Conservation (phyloP, 176 grass and related monocot genomes). For the Leersia perrieri region DNA sequence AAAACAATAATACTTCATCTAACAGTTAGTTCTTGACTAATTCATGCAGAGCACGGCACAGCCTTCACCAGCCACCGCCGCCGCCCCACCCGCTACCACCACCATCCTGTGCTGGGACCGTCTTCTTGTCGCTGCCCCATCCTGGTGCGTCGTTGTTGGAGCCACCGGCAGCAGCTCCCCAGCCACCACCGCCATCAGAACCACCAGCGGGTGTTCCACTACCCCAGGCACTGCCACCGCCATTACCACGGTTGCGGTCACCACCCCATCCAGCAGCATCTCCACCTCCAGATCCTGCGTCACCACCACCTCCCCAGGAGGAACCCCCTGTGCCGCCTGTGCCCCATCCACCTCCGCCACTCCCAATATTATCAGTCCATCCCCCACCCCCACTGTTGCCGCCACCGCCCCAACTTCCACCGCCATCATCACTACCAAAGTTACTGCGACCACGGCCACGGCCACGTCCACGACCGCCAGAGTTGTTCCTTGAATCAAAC, state of each 20-base stretch:
- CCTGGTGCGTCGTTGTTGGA: slow-evolving; percentile 24
- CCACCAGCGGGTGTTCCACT: neutral
- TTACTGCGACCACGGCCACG: slow-evolving; percentile 59
- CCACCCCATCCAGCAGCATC: slow-evolving; percentile 32
- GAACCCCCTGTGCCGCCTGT: too few species aligned
- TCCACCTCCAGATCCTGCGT: slow-evolving; percentile 30
- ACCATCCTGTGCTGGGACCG: slow-evolving; percentile 44
- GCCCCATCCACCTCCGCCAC: slow-evolving; percentile 33
- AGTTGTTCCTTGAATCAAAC: slow-evolving; percentile 75
- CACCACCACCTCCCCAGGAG: neutral
- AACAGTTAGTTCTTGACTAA: too few species aligned
- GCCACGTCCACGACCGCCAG: slow-evolving; percentile 49
- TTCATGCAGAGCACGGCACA: neutral
- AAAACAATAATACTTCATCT: too few species aligned
- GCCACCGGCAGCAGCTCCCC: slow-evolving; percentile 15
- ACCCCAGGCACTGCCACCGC: slow-evolving; percentile 29
- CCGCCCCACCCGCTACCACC: slow-evolving; percentile 41
- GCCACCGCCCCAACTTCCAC: slow-evolving; percentile 30
- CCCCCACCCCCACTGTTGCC: slow-evolving; percentile 46
- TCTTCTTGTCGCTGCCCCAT: slow-evolving; percentile 47
- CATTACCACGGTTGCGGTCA: slow-evolving; percentile 14
- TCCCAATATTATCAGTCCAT: slow-evolving; percentile 41
- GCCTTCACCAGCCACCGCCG: slow-evolving; percentile 39
- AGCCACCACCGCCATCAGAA: too few species aligned
- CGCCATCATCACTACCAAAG: slow-evolving; percentile 47